Evolutionary conservation across 805 yeast species (phyloP), one percentile per base, ranked within the genome.

Genomic region (Metschnikowia proteae): DNA sequence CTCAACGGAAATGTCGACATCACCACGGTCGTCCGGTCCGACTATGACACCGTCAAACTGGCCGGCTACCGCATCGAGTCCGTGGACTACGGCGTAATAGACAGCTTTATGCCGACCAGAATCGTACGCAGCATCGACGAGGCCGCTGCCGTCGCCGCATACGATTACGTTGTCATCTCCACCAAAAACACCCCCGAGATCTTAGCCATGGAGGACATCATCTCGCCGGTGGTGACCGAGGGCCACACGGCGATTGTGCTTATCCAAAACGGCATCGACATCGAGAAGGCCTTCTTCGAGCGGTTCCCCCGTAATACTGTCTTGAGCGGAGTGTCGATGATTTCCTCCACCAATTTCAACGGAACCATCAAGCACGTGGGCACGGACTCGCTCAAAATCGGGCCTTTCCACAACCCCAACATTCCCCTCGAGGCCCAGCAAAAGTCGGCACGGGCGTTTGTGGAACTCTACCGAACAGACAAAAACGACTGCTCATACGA

Each of bases 121-220:
- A 33, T 76, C 51, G 73, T 67, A 11, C 63, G 70, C 23, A 71
- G 78, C 0, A 74, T 75, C 3, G 78, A 72, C 6, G 84, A 84
- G 1, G 67, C 73, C 3, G 42, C 50, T 5, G 38, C 41, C 4
- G 49, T 44, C 32, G 69, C 68, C 3, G 59, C 62, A 1, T 84
- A 66, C 56, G 90, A 85, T 57, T 85, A 67, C 58, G 72, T 83
- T 31, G 72, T 84, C 5, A 78, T 85, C 30, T 68, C 82, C 38
- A 80, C 85, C 43, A 85, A 85, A 60, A 82, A 79, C 59, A 73
- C 81, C 25, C 90, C 90, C 3, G 91, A 85, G 57, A 65, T 85
- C 6, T 64, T 71, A 48, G 32, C 31, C 13, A 65, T 80, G 13
- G 83, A 77, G 55, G 82, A 81, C 9, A 60, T 83, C 39, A 71